phyloP scores from a whole-genome alignment of 495 filamentous ascomycete genomes.

The Trichoderma reesei region DNA sequence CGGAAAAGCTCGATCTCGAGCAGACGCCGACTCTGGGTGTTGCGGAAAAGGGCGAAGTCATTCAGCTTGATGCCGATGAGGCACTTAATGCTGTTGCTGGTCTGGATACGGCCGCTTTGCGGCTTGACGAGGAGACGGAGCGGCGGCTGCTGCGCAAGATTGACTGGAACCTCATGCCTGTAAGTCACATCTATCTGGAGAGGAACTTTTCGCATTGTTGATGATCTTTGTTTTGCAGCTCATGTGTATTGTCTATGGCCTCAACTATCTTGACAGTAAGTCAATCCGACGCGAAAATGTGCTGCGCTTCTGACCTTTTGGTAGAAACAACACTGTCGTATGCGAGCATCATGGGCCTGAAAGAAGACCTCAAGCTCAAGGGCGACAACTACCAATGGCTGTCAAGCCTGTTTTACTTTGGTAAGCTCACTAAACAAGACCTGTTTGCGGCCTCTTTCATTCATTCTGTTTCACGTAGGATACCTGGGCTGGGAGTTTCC shows the following conservation, averaged over 20 bases:
- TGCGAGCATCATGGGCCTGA: conserved; percentile 10
- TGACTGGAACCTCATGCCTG: conserved; percentile 20
- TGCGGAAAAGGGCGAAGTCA: background rate
- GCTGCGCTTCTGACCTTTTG: conserved; percentile 22
- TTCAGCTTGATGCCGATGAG: conserved; percentile 10
- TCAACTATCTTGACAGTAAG: conserved; percentile 2
- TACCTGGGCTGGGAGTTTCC: conserved; percentile 7
- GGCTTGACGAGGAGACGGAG: conserved; percentile 11
- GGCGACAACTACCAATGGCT: conserved; percentile 11
- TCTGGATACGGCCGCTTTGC: conserved; percentile 15
- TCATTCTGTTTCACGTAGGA: background rate
- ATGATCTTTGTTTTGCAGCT: background rate
- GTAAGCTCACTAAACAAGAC: background rate
- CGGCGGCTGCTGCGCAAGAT: conserved; percentile 15
- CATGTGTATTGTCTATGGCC: background rate
- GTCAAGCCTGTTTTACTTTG: conserved; percentile 9
- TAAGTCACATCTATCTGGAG: conserved; percentile 32
- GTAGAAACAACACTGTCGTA: conserved; percentile 9
- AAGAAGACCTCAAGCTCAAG: conserved; percentile 1
- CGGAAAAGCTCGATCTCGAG: background rate
- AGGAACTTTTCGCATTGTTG: background rate
- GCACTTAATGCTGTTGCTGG: conserved; percentile 12
- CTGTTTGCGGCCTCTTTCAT: background rate
- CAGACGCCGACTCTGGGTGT: background rate
- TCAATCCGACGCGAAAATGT: background rate